Conservation (phyloP, 2,329 filamentous ascomycete species). For the Xenoacremonium recifei region DNA sequence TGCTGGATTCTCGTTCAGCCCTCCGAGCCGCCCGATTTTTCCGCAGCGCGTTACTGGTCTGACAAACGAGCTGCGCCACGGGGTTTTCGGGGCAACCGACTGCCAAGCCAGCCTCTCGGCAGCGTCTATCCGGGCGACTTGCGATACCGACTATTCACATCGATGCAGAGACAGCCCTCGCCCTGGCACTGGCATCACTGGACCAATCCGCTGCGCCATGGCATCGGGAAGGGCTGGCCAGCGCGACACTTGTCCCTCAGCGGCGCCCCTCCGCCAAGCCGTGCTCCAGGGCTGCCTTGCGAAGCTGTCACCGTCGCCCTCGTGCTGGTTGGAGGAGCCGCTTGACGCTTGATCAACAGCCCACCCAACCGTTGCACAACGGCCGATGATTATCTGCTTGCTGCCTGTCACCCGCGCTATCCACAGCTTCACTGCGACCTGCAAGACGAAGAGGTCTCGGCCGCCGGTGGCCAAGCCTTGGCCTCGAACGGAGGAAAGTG, state of each 20-base stretch:
- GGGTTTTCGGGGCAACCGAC: slow-evolving; percentile 26
- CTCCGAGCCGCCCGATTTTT: slow-evolving; percentile 24
- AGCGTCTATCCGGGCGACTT: slow-evolving; percentile 27
- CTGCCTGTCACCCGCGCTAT: not conserved
- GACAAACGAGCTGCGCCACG: slow-evolving; percentile 26
- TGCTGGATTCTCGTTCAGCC: too few species aligned
- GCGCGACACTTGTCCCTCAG: slow-evolving; percentile 4
- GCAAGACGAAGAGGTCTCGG: slow-evolving; percentile 17
- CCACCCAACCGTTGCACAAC: not conserved
- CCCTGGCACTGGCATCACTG: slow-evolving; percentile 12
- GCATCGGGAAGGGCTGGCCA: slow-evolving; percentile 6
- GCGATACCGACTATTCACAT: slow-evolving; percentile 19
- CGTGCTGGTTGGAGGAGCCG: slow-evolving; percentile 7
- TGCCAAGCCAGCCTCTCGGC: slow-evolving; percentile 31
- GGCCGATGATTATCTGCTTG: not conserved
- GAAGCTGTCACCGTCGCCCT: slow-evolving; percentile 7
- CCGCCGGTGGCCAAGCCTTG: slow-evolving; percentile 25
- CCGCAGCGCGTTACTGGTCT: slow-evolving; percentile 23
- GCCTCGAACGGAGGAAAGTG: slow-evolving; percentile 19
- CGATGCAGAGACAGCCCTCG: slow-evolving; percentile 12
- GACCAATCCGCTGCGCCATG: slow-evolving; percentile 18
- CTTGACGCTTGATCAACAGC: not conserved
- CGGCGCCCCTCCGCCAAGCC: slow-evolving; percentile 9
- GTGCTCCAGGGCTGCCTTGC: slow-evolving; percentile 1
- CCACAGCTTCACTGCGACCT: slow-evolving; percentile 10